Evolutionary conservation across 306 rosid genomes (phyloP).

Genomic region (Vicia sativa): DNA sequence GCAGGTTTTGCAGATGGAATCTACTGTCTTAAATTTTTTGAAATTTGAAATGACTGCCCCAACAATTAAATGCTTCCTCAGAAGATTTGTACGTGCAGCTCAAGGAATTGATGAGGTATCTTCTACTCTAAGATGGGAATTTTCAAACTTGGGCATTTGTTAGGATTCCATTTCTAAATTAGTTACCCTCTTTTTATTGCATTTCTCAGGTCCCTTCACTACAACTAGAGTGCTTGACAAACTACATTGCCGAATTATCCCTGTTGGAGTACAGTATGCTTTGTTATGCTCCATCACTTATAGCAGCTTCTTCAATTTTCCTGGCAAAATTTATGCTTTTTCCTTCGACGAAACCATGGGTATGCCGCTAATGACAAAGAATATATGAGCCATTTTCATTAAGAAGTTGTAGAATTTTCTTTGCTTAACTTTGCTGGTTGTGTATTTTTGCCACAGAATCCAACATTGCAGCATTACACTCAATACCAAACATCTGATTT

Average conservation of each 20-base stretch:
- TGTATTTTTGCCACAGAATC: slow-evolving; percentile 50
- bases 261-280: slow-evolving; percentile 90
- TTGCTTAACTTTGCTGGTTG: slow-evolving; percentile 17
- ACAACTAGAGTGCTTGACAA: slow-evolving; percentile 88
- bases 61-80: slow-evolving; percentile 82
- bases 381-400: not conserved
- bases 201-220: slow-evolving; percentile 55
- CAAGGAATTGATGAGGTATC: slow-evolving; percentile 76
- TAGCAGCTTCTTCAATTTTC: slow-evolving; percentile 91
- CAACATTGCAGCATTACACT: slow-evolving; percentile 67
- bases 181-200: not conserved
- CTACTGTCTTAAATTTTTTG: slow-evolving; percentile 80
- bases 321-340: slow-evolving; percentile 66
- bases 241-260: slow-evolving; percentile 82
- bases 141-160: not conserved
- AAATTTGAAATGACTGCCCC: slow-evolving; percentile 99
- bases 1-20: slow-evolving; percentile 95
- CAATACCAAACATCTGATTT: slow-evolving; percentile 67
- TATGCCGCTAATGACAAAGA: slow-evolving; percentile 35
- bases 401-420: not conserved
- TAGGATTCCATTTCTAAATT: slow-evolving; percentile 9
- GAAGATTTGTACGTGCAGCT: slow-evolving; percentile 94
- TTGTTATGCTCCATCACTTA: slow-evolving; percentile 72
- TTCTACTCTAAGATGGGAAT: slow-evolving; percentile 4
- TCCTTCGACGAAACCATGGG: slow-evolving; percentile 90